Evolutionary conservation across 352 stramenopile genomes (phyloP).

Genomic region (Albugo laibachii): DNA sequence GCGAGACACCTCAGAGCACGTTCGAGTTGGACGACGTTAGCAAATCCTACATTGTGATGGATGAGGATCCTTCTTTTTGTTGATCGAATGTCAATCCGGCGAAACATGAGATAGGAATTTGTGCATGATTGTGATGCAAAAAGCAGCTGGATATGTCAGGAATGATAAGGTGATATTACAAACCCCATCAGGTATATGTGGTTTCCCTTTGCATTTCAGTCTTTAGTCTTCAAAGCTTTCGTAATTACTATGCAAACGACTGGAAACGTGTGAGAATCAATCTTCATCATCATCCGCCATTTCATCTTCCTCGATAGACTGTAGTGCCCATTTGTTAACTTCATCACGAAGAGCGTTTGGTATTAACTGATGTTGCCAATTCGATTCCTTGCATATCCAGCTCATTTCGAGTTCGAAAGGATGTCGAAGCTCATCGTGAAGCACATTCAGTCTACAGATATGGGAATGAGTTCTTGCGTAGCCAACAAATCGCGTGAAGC

Average conservation of each 20-base stretch:
- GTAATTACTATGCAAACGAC: background rate
- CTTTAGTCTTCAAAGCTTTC: background rate
- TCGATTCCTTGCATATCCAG: constrained; percentile 92
- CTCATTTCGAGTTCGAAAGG: constrained; percentile 96
- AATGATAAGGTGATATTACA: too few relatives aligned
- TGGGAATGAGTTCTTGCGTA: constrained; percentile 1
- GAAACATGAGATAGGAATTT: too few relatives aligned
- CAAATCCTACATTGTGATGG: too few relatives aligned
- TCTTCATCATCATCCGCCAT: constrained; percentile 78
- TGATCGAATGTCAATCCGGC: too few relatives aligned
- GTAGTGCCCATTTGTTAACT: constrained; percentile 65
- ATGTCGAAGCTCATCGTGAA: constrained; percentile 95
- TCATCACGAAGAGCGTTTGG: constrained; percentile 77
- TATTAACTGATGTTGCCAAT: constrained; percentile 90
- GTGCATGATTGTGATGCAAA: too few relatives aligned
- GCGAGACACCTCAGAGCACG: constrained; percentile 11
- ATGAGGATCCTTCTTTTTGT: too few relatives aligned
- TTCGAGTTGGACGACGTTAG: too few relatives aligned
- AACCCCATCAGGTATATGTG: too few relatives aligned
- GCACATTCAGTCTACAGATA: constrained; percentile 74
- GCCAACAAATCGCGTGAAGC: background rate
- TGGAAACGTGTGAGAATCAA: constrained; percentile 14
- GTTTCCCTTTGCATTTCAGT: too few relatives aligned
- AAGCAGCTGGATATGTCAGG: too few relatives aligned
- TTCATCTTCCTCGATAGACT: constrained; percentile 76